phyloP scores from a whole-genome alignment of 148 eudicot species.

The Salicornia ramosissima region DNA sequence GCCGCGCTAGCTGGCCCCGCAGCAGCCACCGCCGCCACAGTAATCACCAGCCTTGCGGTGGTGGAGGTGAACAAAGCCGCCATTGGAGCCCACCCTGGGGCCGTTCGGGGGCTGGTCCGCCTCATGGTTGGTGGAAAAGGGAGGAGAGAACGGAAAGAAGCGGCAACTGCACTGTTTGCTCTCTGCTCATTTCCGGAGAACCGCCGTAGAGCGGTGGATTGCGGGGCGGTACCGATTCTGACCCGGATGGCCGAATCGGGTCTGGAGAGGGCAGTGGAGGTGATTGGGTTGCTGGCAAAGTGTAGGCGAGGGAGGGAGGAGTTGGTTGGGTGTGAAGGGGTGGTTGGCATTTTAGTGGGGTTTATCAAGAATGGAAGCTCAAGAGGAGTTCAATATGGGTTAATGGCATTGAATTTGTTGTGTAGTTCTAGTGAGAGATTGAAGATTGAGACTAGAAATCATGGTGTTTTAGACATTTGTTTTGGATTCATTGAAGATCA shows the following conservation, averaged over 20 bases:
- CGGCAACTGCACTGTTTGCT: constrained; percentile 74
- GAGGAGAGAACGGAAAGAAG: constrained; percentile 68
- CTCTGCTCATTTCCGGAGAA: constrained; percentile 74
- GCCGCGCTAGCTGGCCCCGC: constrained; percentile 36
- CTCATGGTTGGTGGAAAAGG: constrained; percentile 44
- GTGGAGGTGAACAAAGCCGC: constrained; percentile 92
- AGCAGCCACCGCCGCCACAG: constrained; percentile 64
- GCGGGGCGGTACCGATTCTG: constrained; percentile 52
- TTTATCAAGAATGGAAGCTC: constrained; percentile 68
- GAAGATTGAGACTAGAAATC: constrained; percentile 36
- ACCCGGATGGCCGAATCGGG: constrained; percentile 39
- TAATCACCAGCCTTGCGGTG: constrained; percentile 73
- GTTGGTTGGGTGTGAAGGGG: constrained; percentile 40
- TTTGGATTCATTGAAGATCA: constrained; percentile 67
- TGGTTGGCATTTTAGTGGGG: constrained; percentile 43
- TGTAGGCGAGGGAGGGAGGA: constrained; percentile 67
- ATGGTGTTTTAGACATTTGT: constrained; percentile 73
- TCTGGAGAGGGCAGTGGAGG: constrained; percentile 76
- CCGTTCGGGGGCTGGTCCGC: constrained; percentile 45
- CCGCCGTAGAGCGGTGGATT: constrained; percentile 56
- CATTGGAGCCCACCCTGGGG: constrained; percentile 74
- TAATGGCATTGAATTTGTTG: constrained; percentile 50
- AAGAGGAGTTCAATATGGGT: constrained; percentile 73
- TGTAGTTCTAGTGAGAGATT: constrained; percentile 47
- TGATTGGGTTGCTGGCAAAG: constrained; percentile 63